phyloP scores from a whole-genome alignment of 345 rosid species.

The Aquilaria yunnanensis region DNA sequence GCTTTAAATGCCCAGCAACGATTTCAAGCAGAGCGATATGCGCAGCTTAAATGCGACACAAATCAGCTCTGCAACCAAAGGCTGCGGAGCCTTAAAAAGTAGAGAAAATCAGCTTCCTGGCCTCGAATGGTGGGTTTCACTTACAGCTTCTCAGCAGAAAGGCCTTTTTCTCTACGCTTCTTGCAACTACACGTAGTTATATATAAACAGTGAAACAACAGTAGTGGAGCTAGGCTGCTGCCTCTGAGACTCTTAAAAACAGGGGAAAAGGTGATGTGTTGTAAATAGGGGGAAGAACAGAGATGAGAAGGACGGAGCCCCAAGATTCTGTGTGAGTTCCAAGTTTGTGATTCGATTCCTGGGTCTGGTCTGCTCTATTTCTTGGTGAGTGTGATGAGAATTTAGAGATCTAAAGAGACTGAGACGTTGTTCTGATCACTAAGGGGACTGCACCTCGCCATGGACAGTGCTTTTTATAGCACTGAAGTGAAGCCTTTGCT shows the following conservation, averaged over 20 bases:
- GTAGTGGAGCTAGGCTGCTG: too few relatives aligned
- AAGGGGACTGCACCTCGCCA: conserved; percentile 14
- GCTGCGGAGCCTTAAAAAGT: conserved; percentile 35
- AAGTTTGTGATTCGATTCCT: conserved; percentile 31
- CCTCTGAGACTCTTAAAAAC: too few relatives aligned
- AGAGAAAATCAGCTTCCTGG: conserved; percentile 15
- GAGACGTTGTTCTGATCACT: conserved; percentile 34
- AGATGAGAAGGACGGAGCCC: conserved; percentile 25
- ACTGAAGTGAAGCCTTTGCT: conserved; percentile 3
- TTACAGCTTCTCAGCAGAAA: conserved; percentile 16
- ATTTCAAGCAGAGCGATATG: conserved; percentile 10
- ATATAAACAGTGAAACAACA: too few relatives aligned
- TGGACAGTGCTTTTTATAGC: conserved; percentile 23
- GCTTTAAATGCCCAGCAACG: conserved; percentile 21
- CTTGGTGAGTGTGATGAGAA: conserved; percentile 16
- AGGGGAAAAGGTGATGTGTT: conserved; percentile 2
- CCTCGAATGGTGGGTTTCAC: conserved; percentile 11
- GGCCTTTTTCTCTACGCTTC: conserved; percentile 17
- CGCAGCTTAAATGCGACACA: conserved; percentile 27
- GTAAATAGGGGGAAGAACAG: conserved; percentile 2
- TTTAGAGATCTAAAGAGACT: conserved; percentile 24
- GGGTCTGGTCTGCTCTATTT: conserved; percentile 9
- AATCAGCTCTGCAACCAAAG: conserved; percentile 16
- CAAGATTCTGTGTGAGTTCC: conserved; percentile 25
- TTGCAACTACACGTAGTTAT: neutral